Evolutionary conservation across 768 basidiomycete genomes (phyloP).

Genomic region (Lepiota venenata): DNA sequence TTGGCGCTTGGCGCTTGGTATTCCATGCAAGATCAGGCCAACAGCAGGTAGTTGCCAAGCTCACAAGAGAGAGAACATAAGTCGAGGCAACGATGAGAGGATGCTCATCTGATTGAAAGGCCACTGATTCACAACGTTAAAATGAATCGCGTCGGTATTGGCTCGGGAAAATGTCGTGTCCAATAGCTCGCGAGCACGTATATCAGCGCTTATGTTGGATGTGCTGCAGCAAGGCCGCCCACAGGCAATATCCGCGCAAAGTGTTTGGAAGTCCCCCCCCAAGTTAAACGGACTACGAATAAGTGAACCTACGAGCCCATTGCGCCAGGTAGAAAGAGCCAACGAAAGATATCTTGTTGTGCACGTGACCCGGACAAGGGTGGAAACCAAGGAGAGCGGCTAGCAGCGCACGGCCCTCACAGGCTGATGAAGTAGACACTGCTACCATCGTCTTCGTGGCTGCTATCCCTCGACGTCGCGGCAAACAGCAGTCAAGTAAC

Average conservation of each 20-base stretch:
- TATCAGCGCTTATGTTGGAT: too few relatives aligned
- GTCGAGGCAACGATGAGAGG: too few relatives aligned
- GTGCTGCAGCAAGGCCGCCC: too few relatives aligned
- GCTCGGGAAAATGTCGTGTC: neutral
- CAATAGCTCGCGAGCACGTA: conserved; percentile 4
- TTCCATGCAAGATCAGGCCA: too few relatives aligned
- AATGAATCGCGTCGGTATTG: neutral
- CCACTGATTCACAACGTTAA: too few relatives aligned
- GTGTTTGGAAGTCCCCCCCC: too few relatives aligned
- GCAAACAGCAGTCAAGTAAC: neutral
- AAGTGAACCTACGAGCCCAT: neutral
- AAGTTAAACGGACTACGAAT: too few relatives aligned
- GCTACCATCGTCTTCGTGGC: neutral
- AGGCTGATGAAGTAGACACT: neutral
- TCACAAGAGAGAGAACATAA: too few relatives aligned
- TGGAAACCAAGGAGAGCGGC: neutral
- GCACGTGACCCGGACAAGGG: conserved; percentile 7
- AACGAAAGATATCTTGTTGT: neutral
- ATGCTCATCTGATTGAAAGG: too few relatives aligned
- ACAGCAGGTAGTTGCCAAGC: too few relatives aligned
- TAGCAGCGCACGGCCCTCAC: neutral
- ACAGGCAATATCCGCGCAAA: too few relatives aligned
- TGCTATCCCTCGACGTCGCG: neutral
- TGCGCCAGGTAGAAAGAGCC: neutral
- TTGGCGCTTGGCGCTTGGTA: too few relatives aligned